These are phyloP conservation scores for Agapanthus africanus DNA, from an alignment of 106 monocot genomes.

Conservation along the genomic window DNA sequence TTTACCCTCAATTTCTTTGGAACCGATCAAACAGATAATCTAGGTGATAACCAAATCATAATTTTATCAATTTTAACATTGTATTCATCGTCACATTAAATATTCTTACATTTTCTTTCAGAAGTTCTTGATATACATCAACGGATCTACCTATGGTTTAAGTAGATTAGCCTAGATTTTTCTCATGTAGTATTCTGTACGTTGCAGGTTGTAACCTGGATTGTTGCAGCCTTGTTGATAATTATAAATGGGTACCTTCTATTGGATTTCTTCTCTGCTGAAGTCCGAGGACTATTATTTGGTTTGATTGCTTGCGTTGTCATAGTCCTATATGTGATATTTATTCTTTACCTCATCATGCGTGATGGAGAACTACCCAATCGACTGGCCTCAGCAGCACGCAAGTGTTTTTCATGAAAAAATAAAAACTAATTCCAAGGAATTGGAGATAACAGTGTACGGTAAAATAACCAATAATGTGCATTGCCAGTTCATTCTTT, in stretches of 20 bases:
- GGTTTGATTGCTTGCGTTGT: conserved; percentile 9
- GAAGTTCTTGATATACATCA: no score
- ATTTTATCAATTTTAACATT: neutral
- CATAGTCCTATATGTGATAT: conserved; percentile 26
- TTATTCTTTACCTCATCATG: conserved; percentile 55
- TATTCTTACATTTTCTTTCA: no score
- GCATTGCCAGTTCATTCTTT: no score
- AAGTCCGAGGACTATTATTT: conserved; percentile 29
- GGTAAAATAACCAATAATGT: neutral
- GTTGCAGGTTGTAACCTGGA: conserved; percentile 54
- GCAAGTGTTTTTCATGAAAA: conserved; percentile 14
- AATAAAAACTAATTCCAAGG: neutral
- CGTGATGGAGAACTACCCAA: conserved; percentile 9
- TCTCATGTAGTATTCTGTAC: no score
- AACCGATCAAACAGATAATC: neutral
- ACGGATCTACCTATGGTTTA: no score
- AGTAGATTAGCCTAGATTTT: no score
- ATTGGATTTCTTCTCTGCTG: conserved; percentile 55
- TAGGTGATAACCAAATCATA: neutral
- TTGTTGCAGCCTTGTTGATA: conserved; percentile 40
- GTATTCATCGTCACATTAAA: no score
- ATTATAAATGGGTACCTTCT: conserved; percentile 64
- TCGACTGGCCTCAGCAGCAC: neutral
- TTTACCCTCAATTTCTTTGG: neutral
- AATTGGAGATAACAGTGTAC: conserved; percentile 5